Percentiles rank a stretch among this genome's conserved stretches.
Conservation (phyloP, 2,329 filamentous ascomycete species). For the Pseudogymnoascus verrucosus region DNA sequence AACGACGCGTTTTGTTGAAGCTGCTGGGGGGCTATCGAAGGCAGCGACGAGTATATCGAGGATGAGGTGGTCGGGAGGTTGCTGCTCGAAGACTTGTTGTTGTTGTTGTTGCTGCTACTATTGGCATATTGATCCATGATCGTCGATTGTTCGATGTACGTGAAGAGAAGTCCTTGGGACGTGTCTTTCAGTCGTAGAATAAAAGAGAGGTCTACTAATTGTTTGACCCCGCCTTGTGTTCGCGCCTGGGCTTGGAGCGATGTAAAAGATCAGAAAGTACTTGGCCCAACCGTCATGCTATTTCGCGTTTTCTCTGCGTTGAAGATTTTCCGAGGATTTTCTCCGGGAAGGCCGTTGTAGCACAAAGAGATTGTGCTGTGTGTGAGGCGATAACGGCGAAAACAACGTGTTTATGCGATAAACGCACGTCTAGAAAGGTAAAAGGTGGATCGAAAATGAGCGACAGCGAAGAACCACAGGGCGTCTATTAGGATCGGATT, state of each 20-base stretch:
- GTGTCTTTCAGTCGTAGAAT: background rate
- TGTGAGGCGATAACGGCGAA: constrained; percentile 9
- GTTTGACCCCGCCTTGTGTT: constrained; percentile 6
- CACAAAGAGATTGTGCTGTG: background rate
- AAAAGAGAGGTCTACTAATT: constrained; percentile 4
- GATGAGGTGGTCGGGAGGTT: constrained; percentile 12
- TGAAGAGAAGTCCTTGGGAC: constrained; percentile 3
- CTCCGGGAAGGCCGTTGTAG: background rate
- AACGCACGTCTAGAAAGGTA: background rate
- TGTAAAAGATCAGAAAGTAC: background rate
- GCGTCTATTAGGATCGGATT: background rate
- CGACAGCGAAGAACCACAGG: constrained; percentile 7
- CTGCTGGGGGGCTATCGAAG: constrained; percentile 29
- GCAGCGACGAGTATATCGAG: constrained; percentile 21
- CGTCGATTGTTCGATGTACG: background rate
- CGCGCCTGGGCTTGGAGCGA: constrained; percentile 8
- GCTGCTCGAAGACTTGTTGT: constrained; percentile 11
- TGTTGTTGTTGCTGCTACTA: constrained; percentile 2
- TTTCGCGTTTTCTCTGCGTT: constrained; percentile 7
- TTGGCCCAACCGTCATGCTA: constrained; percentile 5
- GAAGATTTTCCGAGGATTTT: constrained; percentile 11
- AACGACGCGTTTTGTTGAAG: constrained; percentile 36
- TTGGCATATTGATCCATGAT: constrained; percentile 10
- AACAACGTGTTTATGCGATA: constrained; percentile 9
- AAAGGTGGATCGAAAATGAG: constrained; percentile 7